Percentiles rank a stretch among this genome's conserved stretches.
These are phyloP conservation scores for Pseudoneurospora amorphoporcata DNA, from an alignment of 495 filamentous ascomycete species.

Conservation along the genomic window DNA sequence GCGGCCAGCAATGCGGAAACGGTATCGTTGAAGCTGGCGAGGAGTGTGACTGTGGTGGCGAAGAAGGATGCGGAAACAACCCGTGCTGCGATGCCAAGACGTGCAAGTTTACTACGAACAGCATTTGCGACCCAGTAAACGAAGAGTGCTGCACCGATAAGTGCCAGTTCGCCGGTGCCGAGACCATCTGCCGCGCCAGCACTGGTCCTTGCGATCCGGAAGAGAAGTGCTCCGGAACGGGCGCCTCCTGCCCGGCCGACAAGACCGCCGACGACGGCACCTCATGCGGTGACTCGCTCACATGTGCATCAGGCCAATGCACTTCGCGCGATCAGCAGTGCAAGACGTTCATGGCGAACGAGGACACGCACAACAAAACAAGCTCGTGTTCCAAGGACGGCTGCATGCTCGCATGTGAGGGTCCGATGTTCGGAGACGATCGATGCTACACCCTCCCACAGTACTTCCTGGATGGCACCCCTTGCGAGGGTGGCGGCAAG, in stretches of 20 bases:
- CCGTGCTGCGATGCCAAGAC: conserved; percentile 76
- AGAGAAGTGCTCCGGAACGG: conserved; percentile 69
- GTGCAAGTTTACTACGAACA: conserved; percentile 69
- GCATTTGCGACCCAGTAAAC: conserved; percentile 82
- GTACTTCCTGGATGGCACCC: conserved; percentile 90
- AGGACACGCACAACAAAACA: conserved; percentile 65
- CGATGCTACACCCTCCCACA: conserved; percentile 70
- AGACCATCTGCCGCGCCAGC: conserved; percentile 67
- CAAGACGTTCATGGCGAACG: conserved; percentile 72
- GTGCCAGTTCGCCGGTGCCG: conserved; percentile 61
- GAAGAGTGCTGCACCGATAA: conserved; percentile 72
- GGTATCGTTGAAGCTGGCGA: conserved; percentile 92
- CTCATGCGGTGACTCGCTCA: conserved; percentile 53
- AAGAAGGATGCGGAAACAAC: conserved; percentile 58
- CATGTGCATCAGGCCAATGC: conserved; percentile 88
- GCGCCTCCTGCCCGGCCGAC: conserved; percentile 66
- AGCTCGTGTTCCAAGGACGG: conserved; percentile 66
- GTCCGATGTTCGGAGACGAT: conserved; percentile 52
- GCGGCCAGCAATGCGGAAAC: conserved; percentile 82
- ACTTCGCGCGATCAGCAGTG: conserved; percentile 89
- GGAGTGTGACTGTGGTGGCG: conserved; percentile 91
- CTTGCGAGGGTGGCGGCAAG: conserved; percentile 69
- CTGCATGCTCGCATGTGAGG: conserved; percentile 68
- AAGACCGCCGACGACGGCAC: conserved; percentile 56
- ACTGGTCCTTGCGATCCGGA: conserved; percentile 72